phyloP scores from a whole-genome alignment of 1,284 basidiomycete species.

The Puccinia triticina region DNA sequence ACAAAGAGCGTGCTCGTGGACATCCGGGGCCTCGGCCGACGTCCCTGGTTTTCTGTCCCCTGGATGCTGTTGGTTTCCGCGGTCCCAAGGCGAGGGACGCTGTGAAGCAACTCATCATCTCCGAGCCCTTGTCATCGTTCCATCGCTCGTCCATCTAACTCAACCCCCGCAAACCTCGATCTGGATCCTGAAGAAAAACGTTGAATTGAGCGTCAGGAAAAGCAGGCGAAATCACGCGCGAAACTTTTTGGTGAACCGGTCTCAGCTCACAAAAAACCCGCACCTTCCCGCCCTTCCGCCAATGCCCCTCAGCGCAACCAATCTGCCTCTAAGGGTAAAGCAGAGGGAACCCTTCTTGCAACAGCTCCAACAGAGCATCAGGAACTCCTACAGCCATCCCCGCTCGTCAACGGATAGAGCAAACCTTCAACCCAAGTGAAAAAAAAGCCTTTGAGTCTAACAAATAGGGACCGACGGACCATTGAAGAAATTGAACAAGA shows the following conservation, averaged over 20 bases:
- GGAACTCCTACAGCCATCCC: slow-evolving; percentile 4
- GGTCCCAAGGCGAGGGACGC: no score
- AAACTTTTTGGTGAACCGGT: slow-evolving; percentile 46
- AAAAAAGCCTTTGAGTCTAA: slow-evolving; percentile 37
- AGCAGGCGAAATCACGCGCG: slow-evolving; percentile 31
- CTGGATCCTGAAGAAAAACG: slow-evolving; percentile 47
- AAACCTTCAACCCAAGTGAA: slow-evolving; percentile 19
- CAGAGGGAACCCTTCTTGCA: not conserved
- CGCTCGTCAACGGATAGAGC: slow-evolving; percentile 23
- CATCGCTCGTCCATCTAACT: not conserved
- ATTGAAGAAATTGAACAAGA: slow-evolving; percentile 51
- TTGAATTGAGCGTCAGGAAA: slow-evolving; percentile 43
- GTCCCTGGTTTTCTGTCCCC: no score
- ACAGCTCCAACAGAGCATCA: not conserved
- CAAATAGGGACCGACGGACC: slow-evolving; percentile 38
- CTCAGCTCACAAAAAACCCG: slow-evolving; percentile 17
- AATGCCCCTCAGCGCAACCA: not conserved
- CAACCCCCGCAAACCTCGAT: not conserved
- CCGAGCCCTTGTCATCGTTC: slow-evolving; percentile 3
- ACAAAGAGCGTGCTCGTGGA: no score
- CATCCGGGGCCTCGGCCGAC: no score
- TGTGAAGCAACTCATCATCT: not conserved
- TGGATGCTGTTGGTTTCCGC: no score
- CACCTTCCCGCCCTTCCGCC: not conserved
- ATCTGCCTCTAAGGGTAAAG: slow-evolving; percentile 6